Evolutionary conservation across 768 basidiomycete genomes (phyloP), one percentile per base, ranked within the genome.

Genomic region (Russula earlei): DNA sequence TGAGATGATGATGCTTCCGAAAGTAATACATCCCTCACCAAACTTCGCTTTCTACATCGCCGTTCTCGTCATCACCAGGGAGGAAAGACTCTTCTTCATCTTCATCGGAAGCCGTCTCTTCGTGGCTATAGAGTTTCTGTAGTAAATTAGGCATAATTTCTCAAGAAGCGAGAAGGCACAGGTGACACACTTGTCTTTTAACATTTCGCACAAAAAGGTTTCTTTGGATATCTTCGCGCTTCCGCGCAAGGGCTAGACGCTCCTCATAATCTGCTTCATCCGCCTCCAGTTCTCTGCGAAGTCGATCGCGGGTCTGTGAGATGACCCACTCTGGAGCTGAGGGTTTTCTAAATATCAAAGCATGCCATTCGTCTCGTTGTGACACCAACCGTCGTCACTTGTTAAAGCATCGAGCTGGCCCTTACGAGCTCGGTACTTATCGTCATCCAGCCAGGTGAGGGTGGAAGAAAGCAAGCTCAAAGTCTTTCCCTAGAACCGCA

Each of bases 381-480:
- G 58, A 58, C 27, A 71, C 66, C 54, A 53, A 67, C 53, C 71
- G 67, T 38, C 31, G 68, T 70, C 58, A 62, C 62, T 42, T 3
- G 59, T 49, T 22, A 66, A 37, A 11, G 69, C 71, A 45, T 74
- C 75, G 46, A 87, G 67, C 54, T 80, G 78, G 3, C 86, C 88
- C 56, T 81, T 85, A 54, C 74, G 75, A 10, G 84, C 83, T 20
- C 90, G 81, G 44, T 79, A 74, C 59, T 78, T 80, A 59, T 88
- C 81, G 63, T 87, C 87, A 17, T 69, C 65, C 19, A 89, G 73
- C 88, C 87, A 94, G 1, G 84, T 81, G 38, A 93, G 68, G 9
- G 85, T 75, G 4, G 87, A 77, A 60, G 84, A 89, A 25, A 94
- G 74, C 15, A 94, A 73, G 64, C 83, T 88, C 33, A 92, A 70